Evolutionary conservation across 371 early-diverging fungal species (phyloP), one percentile per base, ranked within the genome.

Genomic region (Saksenaea oblongispora): DNA sequence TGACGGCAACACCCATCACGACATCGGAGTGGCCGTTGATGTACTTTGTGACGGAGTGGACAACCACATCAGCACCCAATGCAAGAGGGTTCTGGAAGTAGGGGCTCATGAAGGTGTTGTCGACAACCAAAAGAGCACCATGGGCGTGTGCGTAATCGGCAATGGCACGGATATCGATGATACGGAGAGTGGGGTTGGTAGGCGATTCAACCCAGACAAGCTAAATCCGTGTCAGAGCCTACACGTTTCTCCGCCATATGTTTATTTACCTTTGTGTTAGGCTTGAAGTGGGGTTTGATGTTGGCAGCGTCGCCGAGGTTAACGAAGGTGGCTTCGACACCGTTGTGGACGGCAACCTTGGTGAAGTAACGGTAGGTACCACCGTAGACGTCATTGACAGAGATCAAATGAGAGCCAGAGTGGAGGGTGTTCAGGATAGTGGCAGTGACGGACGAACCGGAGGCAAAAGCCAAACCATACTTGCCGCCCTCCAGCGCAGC

Each of bases 11-110:
- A 73, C 99, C 99, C 94, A 97, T 96, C 13, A 97, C 93, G 17
- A 95, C 97, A 78, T 98, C 99, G 34, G 95, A 95, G 84, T 98
- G 98, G 54, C 99, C 98, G 83, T 97, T 98, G 75, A 98, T 89
- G 82, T 96, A 97, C 82, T 98, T 98, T 53, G 98, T 97, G 28
- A 94, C 95, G n/a, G 96, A 95, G 84, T 98, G 98, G 24, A 97
- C 92, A n/a, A 94, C 97, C 62, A 98, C 84, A 74, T 98, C 98
- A 44, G 98, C 98, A 59, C 98, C 98, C 61, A 97, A 82, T 10
- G 77, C 61, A 26, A 98, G 83, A 9, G 98, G 98, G 72, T 89
- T 92, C 80, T 97, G 97, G 91, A 96, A 95, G 84, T 92, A 96
- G 37, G 98, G 96, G 64, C 87, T 86, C 91, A 98, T 87, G 80